Evolutionary conservation across 2,329 filamentous ascomycete species (phyloP), one percentile per base, ranked within the genome.

Genomic region (Pyricularia sp.): DNA sequence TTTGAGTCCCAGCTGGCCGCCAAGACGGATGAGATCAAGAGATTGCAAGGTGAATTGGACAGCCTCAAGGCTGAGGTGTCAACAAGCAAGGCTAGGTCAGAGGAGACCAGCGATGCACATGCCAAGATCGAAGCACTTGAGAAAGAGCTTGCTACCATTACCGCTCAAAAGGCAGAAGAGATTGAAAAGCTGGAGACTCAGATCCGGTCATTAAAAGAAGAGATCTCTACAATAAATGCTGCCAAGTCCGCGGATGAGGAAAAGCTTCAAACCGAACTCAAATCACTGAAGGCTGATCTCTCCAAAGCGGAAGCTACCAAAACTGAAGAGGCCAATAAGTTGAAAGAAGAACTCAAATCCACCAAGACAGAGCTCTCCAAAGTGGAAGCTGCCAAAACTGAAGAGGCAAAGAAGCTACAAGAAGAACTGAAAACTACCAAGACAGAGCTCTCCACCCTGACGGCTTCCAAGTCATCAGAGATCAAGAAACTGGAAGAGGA

Each of bases 1-100:
- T 77, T 96, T n/a, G 88, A 96, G 71, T 81, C 84, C 1, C 88
- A 94, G 69, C 75, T 94, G 3, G 81, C 86, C 63, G 83, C 87
- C 65, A 90, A 89, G 70, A 79, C 87, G 12, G 83, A 84, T 57
- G 87, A 93, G 74, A 85, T 94, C 49, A 83, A 86, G 64, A 82
- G 81, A 60, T 83, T 97, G 16, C 87, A 88, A 69, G 76, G 79
- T 3, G 86, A 94, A 70, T 84, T 96, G 31, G 80, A 83, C 24
- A 81, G 78, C 1, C 78, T 96, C 26, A 87, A 88, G 74, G 79
- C 83, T 3, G 89, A 96, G 69, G 79, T 96, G 4, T 82, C 84
- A 2, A 83, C 55, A 33, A n/a, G 22, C 16, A 31, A 22, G 19
- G 55, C 30, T 2, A 64, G 22, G 55, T 31, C 63, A 12, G 55